A percentile compares a stretch with the other conserved stretches of the same genome.
These are phyloP conservation scores for Drechmeria coniospora DNA, from an alignment of 2,329 filamentous ascomycete genomes.

Conservation along the genomic window DNA sequence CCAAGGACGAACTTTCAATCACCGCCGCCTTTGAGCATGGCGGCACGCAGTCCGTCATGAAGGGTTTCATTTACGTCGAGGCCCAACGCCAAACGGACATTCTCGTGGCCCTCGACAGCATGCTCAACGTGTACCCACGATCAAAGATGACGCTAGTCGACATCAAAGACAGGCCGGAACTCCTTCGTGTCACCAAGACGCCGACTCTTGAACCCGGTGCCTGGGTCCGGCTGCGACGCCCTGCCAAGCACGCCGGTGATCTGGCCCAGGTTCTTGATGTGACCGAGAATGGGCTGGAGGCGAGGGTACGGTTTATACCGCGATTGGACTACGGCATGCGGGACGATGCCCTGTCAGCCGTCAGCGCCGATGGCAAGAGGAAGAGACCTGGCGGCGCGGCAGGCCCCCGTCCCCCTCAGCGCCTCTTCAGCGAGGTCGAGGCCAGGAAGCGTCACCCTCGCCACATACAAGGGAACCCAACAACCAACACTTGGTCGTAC, in stretches of 20 bases:
- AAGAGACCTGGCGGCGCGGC: conserved; percentile 51
- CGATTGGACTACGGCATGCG: conserved; percentile 82
- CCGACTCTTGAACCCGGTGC: conserved; percentile 73
- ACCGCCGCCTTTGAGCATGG: conserved; percentile 87
- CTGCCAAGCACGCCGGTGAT: conserved; percentile 72
- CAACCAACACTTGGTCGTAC: conserved; percentile 70
- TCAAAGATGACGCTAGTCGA: conserved; percentile 78
- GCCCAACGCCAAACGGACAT: conserved; percentile 79
- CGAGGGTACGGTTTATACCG: conserved; percentile 75
- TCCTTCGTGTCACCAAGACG: conserved; percentile 80
- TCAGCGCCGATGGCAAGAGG: conserved; percentile 51
- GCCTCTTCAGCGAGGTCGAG: conserved; percentile 84
- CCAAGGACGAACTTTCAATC: conserved; percentile 69
- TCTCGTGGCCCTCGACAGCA: conserved; percentile 62
- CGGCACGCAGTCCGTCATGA: conserved; percentile 63
- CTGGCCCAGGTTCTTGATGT: conserved; percentile 85
- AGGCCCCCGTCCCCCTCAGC: conserved; percentile 64
- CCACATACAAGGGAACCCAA: conserved; percentile 49
- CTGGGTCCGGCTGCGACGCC: conserved; percentile 77
- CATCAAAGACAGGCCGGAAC: conserved; percentile 93
- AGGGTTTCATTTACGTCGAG: conserved; percentile 90
- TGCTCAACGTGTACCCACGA: conserved; percentile 81
- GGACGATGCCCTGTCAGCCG: conserved; percentile 45
- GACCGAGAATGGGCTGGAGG: conserved; percentile 81
- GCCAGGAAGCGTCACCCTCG: conserved; percentile 73